Base-by-base conservation (phyloP, 495 filamentous ascomycete species). In the Xylaria intraflava region DNA sequence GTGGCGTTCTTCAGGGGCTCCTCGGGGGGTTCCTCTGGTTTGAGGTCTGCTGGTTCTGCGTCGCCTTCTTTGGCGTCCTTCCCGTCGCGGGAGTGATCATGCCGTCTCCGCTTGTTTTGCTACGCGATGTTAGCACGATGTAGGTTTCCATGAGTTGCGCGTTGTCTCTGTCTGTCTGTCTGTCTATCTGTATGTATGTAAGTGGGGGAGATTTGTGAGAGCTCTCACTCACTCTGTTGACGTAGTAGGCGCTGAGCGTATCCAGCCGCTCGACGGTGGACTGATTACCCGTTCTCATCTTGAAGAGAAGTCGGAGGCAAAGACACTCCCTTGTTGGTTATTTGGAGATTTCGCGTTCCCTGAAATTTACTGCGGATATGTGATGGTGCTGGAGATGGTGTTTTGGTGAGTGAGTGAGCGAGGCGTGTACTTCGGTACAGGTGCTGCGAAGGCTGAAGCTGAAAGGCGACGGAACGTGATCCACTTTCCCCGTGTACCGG, bases 241-340 rank as follows among this genome's bases (percentile, higher is more conserved):
- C 72, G 58, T 89, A 92, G 70, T 96, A 96, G 54, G 90, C 86
- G 66, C 90, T 95, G 2, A 90, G 89, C 67, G 83, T 85, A 68
- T 96, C 90, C 44, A 96, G 80, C 51, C 90, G 75, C 42, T 95
- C 90, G 30, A 96, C 86, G 1, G 90, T 95, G 55, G 79, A 81
- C 55, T 77, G 67, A 39, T 42, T 12, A 12, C 16, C 17, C 11
- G 40, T 33, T 39, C 41, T 30, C 62, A 65, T 65, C 4, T 47
- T 56, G 44, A 46, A 48, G 8, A 17, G 22, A 49, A 16, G 26
- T 47, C 1, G 20, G 17, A 47, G n/a, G n/a, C n/a, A n/a, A n/a
- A n/a, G n/a, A n/a, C n/a, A n/a, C n/a, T n/a, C n/a, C n/a, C n/a
- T 5, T 39, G 17, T 39, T 3, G 9, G 7, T 5, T 14, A 23